phyloP scores from a whole-genome alignment of 345 rosid species.

The Murraya paniculata region DNA sequence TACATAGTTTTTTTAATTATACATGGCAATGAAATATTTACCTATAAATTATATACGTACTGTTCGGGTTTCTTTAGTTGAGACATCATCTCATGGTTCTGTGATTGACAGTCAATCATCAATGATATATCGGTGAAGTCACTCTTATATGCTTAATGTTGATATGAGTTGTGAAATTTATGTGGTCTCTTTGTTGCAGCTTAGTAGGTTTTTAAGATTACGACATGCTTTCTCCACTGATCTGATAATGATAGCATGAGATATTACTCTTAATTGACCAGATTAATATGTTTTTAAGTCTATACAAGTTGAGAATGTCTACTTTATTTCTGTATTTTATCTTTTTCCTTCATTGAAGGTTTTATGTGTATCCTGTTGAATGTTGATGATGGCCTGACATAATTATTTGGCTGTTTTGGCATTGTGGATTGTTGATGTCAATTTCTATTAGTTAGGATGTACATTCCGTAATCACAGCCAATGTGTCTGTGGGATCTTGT shows the following conservation, averaged over 20 bases:
- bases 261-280: not conserved
- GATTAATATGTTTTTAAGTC: slow-evolving; percentile 6
- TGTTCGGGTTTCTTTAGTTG: not conserved
- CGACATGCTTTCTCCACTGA: not conserved
- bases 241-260: not conserved
- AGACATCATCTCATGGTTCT: not conserved
- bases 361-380: not conserved
- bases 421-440: not conserved
- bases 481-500: not conserved
- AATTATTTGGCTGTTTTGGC: not conserved
- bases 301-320: no score
- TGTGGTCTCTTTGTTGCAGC: not conserved
- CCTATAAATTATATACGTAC: not conserved
- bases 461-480: not conserved
- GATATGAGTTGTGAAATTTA: slow-evolving; percentile 2
- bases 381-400: not conserved
- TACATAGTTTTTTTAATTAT: not conserved
- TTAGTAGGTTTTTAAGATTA: no score
- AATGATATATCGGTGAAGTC: not conserved
- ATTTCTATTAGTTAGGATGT: not conserved
- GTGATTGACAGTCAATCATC: not conserved
- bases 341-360: not conserved
- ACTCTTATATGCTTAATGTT: not conserved
- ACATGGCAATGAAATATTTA: not conserved
- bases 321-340: not conserved